phyloP scores from a whole-genome alignment of 441 rosid genomes.

The Dalechampia spathulata region DNA sequence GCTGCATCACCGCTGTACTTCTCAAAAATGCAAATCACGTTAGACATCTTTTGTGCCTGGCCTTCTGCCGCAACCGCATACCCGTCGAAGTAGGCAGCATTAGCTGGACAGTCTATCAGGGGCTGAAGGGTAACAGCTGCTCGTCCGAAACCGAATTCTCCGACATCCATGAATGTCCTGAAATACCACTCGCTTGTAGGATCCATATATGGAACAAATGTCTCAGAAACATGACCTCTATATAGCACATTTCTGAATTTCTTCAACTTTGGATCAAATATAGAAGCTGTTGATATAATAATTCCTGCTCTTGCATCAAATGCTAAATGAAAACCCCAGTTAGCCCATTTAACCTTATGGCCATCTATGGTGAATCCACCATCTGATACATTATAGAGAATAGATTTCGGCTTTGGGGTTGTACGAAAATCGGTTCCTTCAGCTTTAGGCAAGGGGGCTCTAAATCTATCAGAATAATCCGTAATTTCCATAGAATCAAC shows the following conservation, averaged over 20 bases:
- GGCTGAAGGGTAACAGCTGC: conserved; percentile 49
- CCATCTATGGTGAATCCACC: conserved; percentile 37
- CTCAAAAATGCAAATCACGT: conserved; percentile 61
- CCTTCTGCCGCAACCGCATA: conserved; percentile 58
- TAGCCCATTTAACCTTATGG: conserved; percentile 47
- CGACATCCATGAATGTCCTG: conserved; percentile 70
- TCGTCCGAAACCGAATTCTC: conserved; percentile 75
- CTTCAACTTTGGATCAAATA: conserved; percentile 33
- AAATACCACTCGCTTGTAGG: conserved; percentile 75
- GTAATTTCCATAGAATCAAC: conserved; percentile 59
- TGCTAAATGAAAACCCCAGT: conserved; percentile 70
- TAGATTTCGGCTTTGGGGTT: conserved; percentile 20
- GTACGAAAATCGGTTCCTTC: conserved; percentile 57
- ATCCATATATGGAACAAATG: conserved; percentile 84
- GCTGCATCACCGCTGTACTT: conserved; percentile 49
- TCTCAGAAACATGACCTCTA: conserved; percentile 69
- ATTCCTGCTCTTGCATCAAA: conserved; percentile 58
- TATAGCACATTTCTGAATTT: conserved; percentile 44
- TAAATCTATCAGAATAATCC: conserved; percentile 40
- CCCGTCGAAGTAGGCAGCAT: conserved; percentile 52
- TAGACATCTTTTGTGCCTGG: conserved; percentile 36
- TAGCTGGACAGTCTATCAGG: conserved; percentile 50
- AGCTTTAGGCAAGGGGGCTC: conserved; percentile 44
- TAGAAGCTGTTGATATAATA: conserved; percentile 53
- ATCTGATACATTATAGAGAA: conserved; percentile 33